Percentiles rank a stretch among this genome's conserved stretches.
Evolutionary conservation across 192 early-diverging fungal genomes (phyloP).

Genomic region (Dissophora ornata): DNA sequence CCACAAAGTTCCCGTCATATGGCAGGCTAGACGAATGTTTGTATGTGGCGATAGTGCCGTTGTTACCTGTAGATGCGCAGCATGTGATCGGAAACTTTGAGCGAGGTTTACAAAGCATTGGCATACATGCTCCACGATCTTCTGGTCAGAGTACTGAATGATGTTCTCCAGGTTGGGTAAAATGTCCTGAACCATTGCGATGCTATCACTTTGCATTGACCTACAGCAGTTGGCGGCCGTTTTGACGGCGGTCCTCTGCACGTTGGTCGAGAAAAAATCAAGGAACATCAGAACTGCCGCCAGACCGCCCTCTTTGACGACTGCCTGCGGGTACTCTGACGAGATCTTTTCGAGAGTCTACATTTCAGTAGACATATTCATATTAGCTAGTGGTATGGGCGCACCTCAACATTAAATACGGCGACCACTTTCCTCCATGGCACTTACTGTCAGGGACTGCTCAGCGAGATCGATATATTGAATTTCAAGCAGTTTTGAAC

Average conservation of each 20-base stretch:
- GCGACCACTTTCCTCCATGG: no score
- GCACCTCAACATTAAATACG: no score
- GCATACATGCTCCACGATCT: conserved; percentile 78
- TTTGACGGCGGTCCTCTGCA: conserved; percentile 83
- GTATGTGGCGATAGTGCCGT: no score
- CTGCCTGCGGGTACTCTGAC: conserved; percentile 73
- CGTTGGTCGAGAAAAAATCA: conserved; percentile 90
- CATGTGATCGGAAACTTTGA: conserved; percentile 66
- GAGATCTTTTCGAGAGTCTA: conserved; percentile 82
- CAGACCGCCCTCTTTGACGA: conserved; percentile 80
- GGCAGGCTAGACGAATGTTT: no score
- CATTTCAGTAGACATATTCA: background rate
- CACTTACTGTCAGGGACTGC: conserved; percentile 77
- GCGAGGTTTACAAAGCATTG: conserved; percentile 71
- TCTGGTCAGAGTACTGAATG: conserved; percentile 76
- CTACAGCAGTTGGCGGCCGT: conserved; percentile 78
- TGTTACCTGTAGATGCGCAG: conserved; percentile 55
- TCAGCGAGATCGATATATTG: conserved; percentile 96
- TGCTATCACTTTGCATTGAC: conserved; percentile 62
- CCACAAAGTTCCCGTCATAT: no score
- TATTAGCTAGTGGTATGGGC: background rate
- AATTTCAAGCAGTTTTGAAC: conserved; percentile 83
- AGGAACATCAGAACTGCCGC: conserved; percentile 82
- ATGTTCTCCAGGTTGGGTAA: conserved; percentile 78
- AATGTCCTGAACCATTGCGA: conserved; percentile 71